Evolutionary conservation across 2,329 filamentous ascomycete species (phyloP).

Genomic region (Stachybotrys chartarum): DNA sequence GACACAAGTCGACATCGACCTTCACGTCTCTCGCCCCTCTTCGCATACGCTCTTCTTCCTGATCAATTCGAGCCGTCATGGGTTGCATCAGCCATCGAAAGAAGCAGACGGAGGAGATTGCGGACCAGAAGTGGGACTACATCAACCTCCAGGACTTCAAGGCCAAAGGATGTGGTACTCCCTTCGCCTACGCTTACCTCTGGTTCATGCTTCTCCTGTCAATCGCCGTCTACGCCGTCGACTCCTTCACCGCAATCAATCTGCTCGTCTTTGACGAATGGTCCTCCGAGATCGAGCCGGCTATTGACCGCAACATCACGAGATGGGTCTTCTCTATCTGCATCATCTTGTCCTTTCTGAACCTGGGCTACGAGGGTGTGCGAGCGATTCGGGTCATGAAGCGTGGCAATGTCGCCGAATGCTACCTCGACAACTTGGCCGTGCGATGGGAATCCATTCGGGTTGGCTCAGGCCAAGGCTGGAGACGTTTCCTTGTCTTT

Average conservation of each 20-base stretch:
- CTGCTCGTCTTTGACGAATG: conserved; percentile 83
- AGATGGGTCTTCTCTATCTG: conserved; percentile 95
- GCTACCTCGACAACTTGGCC: conserved; percentile 82
- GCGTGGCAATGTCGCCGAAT: conserved; percentile 80
- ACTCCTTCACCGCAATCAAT: conserved; percentile 90
- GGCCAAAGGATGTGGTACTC: conserved; percentile 67
- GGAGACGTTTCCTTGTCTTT: conserved; percentile 87
- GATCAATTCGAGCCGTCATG: conserved; percentile 41
- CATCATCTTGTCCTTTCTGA: conserved; percentile 83
- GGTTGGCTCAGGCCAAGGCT: conserved; percentile 68
- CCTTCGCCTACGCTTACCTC: conserved; percentile 77
- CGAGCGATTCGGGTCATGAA: conserved; percentile 75
- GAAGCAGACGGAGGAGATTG: conserved; percentile 58
- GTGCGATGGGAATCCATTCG: conserved; percentile 78
- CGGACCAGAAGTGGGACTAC: conserved; percentile 92
- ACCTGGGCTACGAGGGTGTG: conserved; percentile 73
- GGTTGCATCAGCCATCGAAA: conserved; percentile 55
- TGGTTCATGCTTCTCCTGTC: conserved; percentile 75
- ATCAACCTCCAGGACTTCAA: conserved; percentile 76
- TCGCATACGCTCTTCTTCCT: background rate
- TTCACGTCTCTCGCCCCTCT: background rate
- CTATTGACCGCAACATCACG: conserved; percentile 67
- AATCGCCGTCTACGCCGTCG: conserved; percentile 77
- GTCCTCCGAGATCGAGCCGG: conserved; percentile 75
- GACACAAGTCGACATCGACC: background rate